phyloP scores from a whole-genome alignment of 148 eudicot genomes.

The Hydrangea macrophylla region DNA sequence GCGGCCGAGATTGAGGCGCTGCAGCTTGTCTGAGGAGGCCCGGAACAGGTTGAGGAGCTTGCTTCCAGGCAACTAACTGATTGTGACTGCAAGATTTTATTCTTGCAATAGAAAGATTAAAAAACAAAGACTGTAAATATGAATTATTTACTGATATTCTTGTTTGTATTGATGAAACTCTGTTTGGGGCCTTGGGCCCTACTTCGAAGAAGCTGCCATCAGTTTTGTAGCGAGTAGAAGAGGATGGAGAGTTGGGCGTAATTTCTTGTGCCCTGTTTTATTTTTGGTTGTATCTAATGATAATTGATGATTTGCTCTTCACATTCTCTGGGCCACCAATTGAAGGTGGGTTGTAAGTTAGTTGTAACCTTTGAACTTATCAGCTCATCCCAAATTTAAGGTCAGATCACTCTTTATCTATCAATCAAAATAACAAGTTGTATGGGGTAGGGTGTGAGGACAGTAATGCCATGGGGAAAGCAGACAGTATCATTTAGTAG shows the following conservation, averaged over 20 bases:
- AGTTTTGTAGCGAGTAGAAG: conserved; percentile 5
- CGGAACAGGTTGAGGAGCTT: conserved; percentile 36
- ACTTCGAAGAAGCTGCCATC: conserved; percentile 12
- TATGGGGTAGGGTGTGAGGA: conserved; percentile 6
- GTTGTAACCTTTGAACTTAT: no score
- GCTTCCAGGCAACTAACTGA: conserved; percentile 32
- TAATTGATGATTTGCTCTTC: no score
- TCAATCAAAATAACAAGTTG: not conserved
- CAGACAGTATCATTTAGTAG: not conserved
- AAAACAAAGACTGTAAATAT: not conserved
- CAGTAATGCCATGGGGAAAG: not conserved
- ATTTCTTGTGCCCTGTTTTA: not conserved
- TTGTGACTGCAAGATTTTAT: no score
- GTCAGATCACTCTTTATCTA: not conserved
- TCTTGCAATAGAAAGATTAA: not conserved
- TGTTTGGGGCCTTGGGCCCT: conserved; percentile 12
- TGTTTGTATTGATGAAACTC: not conserved
- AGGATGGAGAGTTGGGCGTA: not conserved
- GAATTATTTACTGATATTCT: not conserved
- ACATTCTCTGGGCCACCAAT: not conserved
- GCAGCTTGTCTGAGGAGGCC: conserved; percentile 42
- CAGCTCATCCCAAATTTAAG: no score
- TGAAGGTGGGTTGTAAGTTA: no score
- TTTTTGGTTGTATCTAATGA: no score
- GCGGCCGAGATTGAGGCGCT: conserved; percentile 33